Evolutionary conservation across 202 grass and related monocot species (phyloP).

Genomic region (Zizania palustris): DNA sequence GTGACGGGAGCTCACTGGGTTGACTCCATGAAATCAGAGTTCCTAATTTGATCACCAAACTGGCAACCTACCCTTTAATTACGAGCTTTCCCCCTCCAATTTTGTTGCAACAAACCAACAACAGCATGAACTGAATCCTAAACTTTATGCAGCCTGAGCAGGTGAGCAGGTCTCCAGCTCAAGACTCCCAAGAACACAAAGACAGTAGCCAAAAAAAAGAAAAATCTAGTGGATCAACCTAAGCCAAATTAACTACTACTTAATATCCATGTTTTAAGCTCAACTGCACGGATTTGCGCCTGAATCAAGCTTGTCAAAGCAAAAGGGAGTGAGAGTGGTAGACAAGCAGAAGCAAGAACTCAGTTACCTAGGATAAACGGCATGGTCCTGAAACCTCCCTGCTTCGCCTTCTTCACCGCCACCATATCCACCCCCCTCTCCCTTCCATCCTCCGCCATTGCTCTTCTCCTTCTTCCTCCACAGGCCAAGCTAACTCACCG

Average conservation of each 20-base stretch:
- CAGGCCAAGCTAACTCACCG: not conserved
- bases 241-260: not conserved
- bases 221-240: not conserved
- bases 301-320: not conserved
- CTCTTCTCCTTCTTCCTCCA: slow-evolving; percentile 27
- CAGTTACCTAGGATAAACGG: slow-evolving; percentile 82
- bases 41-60: not conserved
- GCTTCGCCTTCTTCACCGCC: slow-evolving; percentile 38
- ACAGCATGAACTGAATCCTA: no score
- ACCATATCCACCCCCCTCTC: slow-evolving; percentile 2
- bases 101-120: no score
- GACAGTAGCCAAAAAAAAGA: not conserved
- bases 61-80: no score
- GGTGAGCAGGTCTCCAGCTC: not conserved
- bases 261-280: not conserved
- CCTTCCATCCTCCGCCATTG: slow-evolving; percentile 60
- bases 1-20: slow-evolving; percentile 1
- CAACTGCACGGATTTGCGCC: not conserved
- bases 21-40: not conserved
- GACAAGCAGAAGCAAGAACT: not conserved
- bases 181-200: not conserved
- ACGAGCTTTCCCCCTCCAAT: no score
- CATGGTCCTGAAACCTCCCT: slow-evolving; percentile 86
- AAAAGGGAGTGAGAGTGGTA: not conserved
- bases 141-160: not conserved